These are phyloP conservation scores for Combretum micranthum DNA, from an alignment of 345 rosid genomes.

Conservation along the genomic window DNA sequence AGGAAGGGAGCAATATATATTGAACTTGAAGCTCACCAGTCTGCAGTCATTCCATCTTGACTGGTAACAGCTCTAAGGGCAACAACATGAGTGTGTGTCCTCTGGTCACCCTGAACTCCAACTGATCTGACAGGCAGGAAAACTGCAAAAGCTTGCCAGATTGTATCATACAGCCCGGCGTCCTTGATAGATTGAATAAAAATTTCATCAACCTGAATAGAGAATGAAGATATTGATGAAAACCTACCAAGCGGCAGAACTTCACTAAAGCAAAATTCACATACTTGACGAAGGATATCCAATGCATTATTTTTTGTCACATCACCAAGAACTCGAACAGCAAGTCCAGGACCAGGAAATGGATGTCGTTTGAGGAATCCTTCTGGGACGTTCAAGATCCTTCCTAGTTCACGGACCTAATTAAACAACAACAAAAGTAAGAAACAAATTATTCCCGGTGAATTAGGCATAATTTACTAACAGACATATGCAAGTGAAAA, in stretches of 20 bases:
- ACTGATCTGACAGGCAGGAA: slow-evolving; percentile 92
- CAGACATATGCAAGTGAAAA: neutral
- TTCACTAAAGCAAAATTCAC: slow-evolving; percentile 6
- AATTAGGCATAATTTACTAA: too few relatives aligned
- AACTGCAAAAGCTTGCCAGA: slow-evolving; percentile 99
- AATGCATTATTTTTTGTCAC: slow-evolving; percentile 87
- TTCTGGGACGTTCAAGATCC: slow-evolving; percentile 72
- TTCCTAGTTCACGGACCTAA: slow-evolving; percentile 91
- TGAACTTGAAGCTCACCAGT: slow-evolving; percentile 49
- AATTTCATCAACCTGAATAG: slow-evolving; percentile 81
- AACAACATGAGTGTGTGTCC: slow-evolving; percentile 98
- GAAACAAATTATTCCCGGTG: too few relatives aligned
- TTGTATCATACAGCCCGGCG: slow-evolving; percentile 84
- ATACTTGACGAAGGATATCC: slow-evolving; percentile 82
- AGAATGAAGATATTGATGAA: neutral
- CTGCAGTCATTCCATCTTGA: slow-evolving; percentile 99
- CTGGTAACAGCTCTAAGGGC: slow-evolving; percentile 99
- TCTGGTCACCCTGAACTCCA: slow-evolving; percentile 99
- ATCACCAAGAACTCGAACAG: slow-evolving; percentile 91
- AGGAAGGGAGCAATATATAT: neutral
- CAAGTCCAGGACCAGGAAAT: slow-evolving; percentile 99
- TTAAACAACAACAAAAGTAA: slow-evolving; percentile 3
- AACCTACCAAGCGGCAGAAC: neutral
- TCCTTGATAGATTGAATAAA: slow-evolving; percentile 95
- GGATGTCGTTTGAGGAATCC: slow-evolving; percentile 93